These are phyloP conservation scores for Tetratostichococcus sp. DNA, from an alignment of 139 green algal genomes.

Conservation along the genomic window DNA sequence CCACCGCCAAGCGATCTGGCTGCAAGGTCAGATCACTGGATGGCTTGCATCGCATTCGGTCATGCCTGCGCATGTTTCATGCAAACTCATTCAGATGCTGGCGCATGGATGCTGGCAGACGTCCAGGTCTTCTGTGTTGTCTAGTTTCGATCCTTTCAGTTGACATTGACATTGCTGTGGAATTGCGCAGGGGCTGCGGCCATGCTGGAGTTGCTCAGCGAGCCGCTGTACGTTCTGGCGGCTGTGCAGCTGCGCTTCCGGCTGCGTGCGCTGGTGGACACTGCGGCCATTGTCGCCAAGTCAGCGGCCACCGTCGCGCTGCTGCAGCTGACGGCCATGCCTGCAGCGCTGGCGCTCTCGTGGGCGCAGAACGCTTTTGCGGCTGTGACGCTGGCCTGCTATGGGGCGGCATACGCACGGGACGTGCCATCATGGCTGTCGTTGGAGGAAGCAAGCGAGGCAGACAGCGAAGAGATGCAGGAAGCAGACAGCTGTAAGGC, in stretches of 20 bases:
- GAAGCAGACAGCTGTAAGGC: too few relatives aligned
- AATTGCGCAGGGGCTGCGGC: slow-evolving; percentile 45
- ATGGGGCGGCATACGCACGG: slow-evolving; percentile 14
- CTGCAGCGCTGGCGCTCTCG: slow-evolving; percentile 50
- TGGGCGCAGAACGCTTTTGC: slow-evolving; percentile 57
- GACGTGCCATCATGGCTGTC: not conserved
- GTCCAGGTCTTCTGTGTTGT: too few relatives aligned
- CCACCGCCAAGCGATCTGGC: slow-evolving; percentile 28
- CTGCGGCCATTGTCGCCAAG: slow-evolving; percentile 41
- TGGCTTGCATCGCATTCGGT: too few relatives aligned
- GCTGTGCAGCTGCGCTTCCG: slow-evolving; percentile 51
- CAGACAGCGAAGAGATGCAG: too few relatives aligned
- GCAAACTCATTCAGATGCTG: too few relatives aligned
- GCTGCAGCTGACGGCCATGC: slow-evolving; percentile 16
- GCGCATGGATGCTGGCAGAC: too few relatives aligned
- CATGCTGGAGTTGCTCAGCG: slow-evolving; percentile 58
- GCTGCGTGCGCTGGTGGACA: slow-evolving; percentile 59
- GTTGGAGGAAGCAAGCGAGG: not conserved
- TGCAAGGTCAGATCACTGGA: not conserved
- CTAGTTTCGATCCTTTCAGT: too few relatives aligned
- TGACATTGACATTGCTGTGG: too few relatives aligned
- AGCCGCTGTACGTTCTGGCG: slow-evolving; percentile 75
- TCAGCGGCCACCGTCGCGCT: slow-evolving; percentile 45
- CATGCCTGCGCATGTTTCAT: too few relatives aligned
- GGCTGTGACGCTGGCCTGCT: slow-evolving; percentile 31